phyloP scores from a whole-genome alignment of 768 basidiomycete species.

The Pholiota molesta region DNA sequence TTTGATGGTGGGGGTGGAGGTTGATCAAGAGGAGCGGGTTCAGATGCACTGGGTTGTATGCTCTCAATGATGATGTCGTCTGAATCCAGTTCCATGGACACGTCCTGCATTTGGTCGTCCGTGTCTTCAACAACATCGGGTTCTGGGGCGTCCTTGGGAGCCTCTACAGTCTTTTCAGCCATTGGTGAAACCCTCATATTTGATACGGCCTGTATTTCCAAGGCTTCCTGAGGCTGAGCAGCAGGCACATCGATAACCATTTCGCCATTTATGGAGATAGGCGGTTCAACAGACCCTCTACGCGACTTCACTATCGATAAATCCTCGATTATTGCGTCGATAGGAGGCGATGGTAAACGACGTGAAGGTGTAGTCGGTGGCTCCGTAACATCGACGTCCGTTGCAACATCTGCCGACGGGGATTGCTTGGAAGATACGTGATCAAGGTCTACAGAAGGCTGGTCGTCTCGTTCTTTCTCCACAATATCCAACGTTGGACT shows the following conservation, averaged over 20 bases:
- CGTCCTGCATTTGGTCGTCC: conserved; percentile 3
- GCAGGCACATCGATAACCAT: neutral
- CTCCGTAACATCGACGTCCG: neutral
- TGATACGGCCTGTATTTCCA: neutral
- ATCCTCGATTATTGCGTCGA: neutral
- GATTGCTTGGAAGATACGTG: neutral
- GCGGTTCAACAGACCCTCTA: neutral
- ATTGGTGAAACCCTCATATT: neutral
- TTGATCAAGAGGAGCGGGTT: neutral
- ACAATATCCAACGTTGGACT: neutral
- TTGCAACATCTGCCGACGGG: neutral
- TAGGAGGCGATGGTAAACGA: neutral
- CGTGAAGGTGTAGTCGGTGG: neutral
- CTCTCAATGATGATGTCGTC: neutral
- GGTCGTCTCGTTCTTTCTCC: neutral
- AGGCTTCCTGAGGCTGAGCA: neutral
- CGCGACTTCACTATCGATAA: neutral
- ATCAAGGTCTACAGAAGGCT: neutral
- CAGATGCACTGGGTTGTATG: neutral
- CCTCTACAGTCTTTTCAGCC: neutral
- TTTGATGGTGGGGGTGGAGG: conserved; percentile 1
- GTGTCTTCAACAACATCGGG: neutral
- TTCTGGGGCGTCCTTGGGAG: neutral
- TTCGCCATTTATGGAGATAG: neutral
- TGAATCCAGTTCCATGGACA: conserved; percentile 12